Base-by-base conservation (phyloP, 31 red algal genomes). In the Odonthalia washingtoniensis region DNA sequence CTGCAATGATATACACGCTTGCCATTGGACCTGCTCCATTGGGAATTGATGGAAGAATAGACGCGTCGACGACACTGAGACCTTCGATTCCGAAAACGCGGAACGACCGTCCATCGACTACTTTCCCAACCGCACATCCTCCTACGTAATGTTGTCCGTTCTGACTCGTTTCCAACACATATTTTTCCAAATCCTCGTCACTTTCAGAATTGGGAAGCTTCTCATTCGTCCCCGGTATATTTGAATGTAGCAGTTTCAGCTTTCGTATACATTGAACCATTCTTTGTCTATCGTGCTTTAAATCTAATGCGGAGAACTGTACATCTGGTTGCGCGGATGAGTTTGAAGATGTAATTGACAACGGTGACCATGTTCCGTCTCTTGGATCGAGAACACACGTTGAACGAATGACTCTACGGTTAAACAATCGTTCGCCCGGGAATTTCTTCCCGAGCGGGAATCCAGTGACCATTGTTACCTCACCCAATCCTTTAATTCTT, bases 11-110 rank as follows among this genome's bases (percentile, higher is more conserved):
- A 66, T 90, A 90, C 2, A 82, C 77, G 63, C 49, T 67, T 27
- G 87, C 75, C 66, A 90, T 49, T 30, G 76, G 87, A 21, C 76
- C 87, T 26, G 87, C 62, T 16, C 62, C 52, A 1, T 65, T 37
- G 5, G 87, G 87, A 60, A 90, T 74, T 0, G 35, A 38, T 5
- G 76, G 87, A 42, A 90, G 80, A 12, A 65, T 26, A 4, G 87
- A 90, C 5, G 87, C 87, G 77, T 90, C 87, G 40, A 90, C 76
- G 18, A 90, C 87, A 24, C 87, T 44, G 14, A 90, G 38, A 39
- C 45, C 49, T 31, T 41, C 35, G 32, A 69, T 40, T 27, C 87
- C 87, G 2, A 62, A 70, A 62, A 90, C 87, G 5, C 61, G 21
- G 4, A 90, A 80, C 4, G 64, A n/a, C n/a, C n/a, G n/a, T 4